phyloP scores from a whole-genome alignment of 306 rosid species.

The Citrullus amarus region DNA sequence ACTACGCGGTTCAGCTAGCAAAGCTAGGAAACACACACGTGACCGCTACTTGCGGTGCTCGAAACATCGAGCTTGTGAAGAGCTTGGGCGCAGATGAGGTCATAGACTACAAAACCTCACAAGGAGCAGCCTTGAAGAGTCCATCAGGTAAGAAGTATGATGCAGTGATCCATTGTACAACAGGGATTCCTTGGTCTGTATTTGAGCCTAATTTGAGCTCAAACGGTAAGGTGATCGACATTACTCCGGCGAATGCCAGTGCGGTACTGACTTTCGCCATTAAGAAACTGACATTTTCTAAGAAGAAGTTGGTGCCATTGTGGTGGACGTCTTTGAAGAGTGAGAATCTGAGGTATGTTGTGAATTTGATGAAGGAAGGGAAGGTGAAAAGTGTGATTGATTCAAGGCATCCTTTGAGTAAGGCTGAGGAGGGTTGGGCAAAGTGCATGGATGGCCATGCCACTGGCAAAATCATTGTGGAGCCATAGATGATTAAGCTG shows the following conservation, averaged over 20 bases:
- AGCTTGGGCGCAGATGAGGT: slow-evolving; percentile 67
- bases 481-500: slow-evolving; percentile 7
- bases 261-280: slow-evolving; percentile 17
- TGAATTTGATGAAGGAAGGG: slow-evolving; percentile 41
- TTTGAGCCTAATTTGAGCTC: slow-evolving; percentile 39
- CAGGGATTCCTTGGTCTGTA: slow-evolving; percentile 51
- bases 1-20: slow-evolving; percentile 55
- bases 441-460: slow-evolving; percentile 50
- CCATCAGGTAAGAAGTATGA: slow-evolving; percentile 58
- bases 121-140: slow-evolving; percentile 44
- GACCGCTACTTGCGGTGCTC: slow-evolving; percentile 66
- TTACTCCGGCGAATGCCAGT: slow-evolving; percentile 20
- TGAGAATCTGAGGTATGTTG: slow-evolving; percentile 32
- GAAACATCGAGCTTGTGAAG: slow-evolving; percentile 45
- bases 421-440: slow-evolving; percentile 72
- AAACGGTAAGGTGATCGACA: slow-evolving; percentile 42
- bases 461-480: slow-evolving; percentile 59
- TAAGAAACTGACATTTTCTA: slow-evolving; percentile 40
- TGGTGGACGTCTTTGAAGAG: slow-evolving; percentile 7
- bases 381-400: slow-evolving; percentile 40
- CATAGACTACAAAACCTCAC: slow-evolving; percentile 52
- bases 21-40: slow-evolving; percentile 44
- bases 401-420: slow-evolving; percentile 38
- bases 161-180: slow-evolving; percentile 36
- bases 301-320: slow-evolving; percentile 38